Evolutionary conservation across 192 early-diverging fungal genomes (phyloP).

Genomic region (Backusella luteola): DNA sequence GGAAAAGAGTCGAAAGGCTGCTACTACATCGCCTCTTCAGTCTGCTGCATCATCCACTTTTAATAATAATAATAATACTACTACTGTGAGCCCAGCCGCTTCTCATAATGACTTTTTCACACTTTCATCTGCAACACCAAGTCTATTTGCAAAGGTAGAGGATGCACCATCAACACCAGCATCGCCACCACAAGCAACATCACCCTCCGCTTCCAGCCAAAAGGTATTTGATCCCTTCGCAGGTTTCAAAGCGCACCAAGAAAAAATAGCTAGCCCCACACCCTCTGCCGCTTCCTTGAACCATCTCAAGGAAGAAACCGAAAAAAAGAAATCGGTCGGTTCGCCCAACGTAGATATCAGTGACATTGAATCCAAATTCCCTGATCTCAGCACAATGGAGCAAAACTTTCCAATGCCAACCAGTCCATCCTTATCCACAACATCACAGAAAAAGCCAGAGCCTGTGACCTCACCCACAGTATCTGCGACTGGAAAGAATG

Average conservation of each 20-base stretch:
- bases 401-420: constrained; percentile 22
- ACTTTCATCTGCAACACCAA: too few species aligned
- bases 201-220: background rate
- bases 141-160: constrained; percentile 14
- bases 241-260: background rate
- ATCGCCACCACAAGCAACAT: background rate
- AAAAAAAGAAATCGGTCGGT: background rate
- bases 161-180: background rate
- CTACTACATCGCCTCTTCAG: background rate
- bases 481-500: background rate
- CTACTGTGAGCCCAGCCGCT: background rate
- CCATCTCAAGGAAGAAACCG: constrained; percentile 15
- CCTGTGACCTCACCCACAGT: background rate
- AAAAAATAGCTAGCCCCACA: background rate
- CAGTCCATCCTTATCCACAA: background rate
- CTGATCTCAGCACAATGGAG: constrained; percentile 38
- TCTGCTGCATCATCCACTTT: background rate
- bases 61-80: background rate
- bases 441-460: background rate
- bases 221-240: constrained; percentile 23
- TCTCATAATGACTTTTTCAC: background rate
- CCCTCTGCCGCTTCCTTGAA: constrained; percentile 16
- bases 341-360: constrained; percentile 27
- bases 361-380: constrained; percentile 39
- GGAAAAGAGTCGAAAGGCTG: background rate